Base-by-base conservation (phyloP, 176 grass and related monocot genomes). In the Saccharum officinarum region DNA sequence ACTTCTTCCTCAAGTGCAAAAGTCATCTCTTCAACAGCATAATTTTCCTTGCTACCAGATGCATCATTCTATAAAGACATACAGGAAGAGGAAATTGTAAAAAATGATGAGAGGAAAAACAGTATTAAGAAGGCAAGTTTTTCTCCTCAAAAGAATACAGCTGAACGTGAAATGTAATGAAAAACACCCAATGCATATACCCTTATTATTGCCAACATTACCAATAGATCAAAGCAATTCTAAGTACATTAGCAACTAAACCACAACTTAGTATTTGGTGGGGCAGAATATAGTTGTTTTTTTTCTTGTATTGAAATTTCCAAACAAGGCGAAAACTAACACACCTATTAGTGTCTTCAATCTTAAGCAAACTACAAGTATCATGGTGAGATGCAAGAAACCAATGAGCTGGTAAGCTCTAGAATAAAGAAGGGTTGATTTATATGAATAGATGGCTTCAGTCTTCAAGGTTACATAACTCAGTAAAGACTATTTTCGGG, bases 1-100 rank as follows among this genome's bases (percentile, higher is more conserved):
- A 99, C 76, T 79, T 94, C 97, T 81, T 99, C 97, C 72, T 91
- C 92, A 9, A 61, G 10, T 74, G 93, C 84, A 81, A 94, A 99
- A 84, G 80, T 96, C 97, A 99, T 99, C 49, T 90, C 89, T 83
- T 99, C 92, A 76, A 99, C 75, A 86, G 59, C 84, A 91, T 98
- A 98, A 69, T 70, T 85, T 28, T 82, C 92, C 47, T 84, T 42
- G 72, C 85, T 83, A 80, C 36, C 87, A 62, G 77, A 76, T 71
- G 72, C 66, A 77, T 93, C 87, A 79, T 99, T 91, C 97, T 99
- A 79, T 62, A 88, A 89, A 69, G 63, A 69, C 63, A 75, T 7
- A 69, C 0, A 2, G 8, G 7, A 84, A 52, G 22, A 60, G 55
- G 9, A 9, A 60, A 23, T 60, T 23, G 8, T 60, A 23, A 60